phyloP scores from a whole-genome alignment of 306 rosid species.

The Castanea mollissima region DNA sequence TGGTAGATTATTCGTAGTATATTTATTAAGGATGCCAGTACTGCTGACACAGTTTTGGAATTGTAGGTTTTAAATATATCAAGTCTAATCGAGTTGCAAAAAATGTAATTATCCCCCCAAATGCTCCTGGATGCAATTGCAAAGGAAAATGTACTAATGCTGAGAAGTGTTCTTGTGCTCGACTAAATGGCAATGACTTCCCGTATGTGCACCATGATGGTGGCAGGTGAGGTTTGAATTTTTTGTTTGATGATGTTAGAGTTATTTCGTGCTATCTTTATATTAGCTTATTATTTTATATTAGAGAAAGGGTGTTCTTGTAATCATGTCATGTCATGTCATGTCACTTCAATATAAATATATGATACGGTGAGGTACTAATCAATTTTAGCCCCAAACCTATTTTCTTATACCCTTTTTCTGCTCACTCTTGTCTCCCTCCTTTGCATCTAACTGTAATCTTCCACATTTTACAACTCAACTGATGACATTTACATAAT shows the following conservation, averaged over 20 bases:
- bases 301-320: no score
- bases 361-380: no score
- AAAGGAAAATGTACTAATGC: slow-evolving; percentile 62
- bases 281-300: not conserved
- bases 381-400: no score
- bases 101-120: slow-evolving; percentile 57
- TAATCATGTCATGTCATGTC: no score
- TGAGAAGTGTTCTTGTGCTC: slow-evolving; percentile 66
- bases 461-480: no score
- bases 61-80: slow-evolving; percentile 66
- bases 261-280: no score
- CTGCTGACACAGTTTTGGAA: not conserved
- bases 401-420: no score
- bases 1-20: not conserved
- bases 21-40: not conserved
- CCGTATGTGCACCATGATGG: slow-evolving; percentile 88
- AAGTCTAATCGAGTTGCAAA: slow-evolving; percentile 51
- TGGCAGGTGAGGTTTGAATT: slow-evolving; percentile 64
- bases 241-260: not conserved
- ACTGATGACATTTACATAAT: not conserved
- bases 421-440: no score
- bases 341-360: no score
- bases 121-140: slow-evolving; percentile 70
- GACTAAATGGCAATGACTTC: slow-evolving; percentile 72
- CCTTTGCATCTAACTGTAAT: no score